Evolutionary conservation across 371 early-diverging fungal genomes (phyloP).

Genomic region (Rhizopus delemar): DNA sequence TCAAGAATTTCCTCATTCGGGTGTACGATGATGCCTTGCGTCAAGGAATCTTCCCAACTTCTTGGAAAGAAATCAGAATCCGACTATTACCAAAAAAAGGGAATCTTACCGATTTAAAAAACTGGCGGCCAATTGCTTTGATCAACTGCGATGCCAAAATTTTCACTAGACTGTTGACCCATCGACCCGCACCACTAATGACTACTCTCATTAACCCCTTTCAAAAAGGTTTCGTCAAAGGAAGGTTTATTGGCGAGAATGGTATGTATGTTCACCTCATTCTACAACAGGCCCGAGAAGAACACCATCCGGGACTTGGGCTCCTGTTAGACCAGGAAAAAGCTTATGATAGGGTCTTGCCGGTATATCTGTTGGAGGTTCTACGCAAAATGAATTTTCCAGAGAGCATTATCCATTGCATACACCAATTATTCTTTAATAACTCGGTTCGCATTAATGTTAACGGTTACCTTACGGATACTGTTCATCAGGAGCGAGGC

Average conservation of each 20-base stretch:
- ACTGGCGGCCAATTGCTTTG: conserved; percentile 30
- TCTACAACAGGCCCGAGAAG: conserved; percentile 9
- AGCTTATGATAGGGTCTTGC: conserved; percentile 25
- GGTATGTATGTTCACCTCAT: conserved; percentile 2
- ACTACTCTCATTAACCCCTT: conserved; percentile 1
- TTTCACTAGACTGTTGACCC: conserved; percentile 3
- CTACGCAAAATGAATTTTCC: conserved; percentile 14
- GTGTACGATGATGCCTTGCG: conserved; percentile 26
- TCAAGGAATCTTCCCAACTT: not conserved
- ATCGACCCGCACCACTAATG: not conserved
- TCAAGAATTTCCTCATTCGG: not conserved
- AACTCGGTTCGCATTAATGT: conserved; percentile 4
- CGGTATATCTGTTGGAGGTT: conserved; percentile 9
- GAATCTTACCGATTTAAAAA: conserved; percentile 11
- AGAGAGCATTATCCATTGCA: not conserved
- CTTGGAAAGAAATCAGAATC: conserved; percentile 16
- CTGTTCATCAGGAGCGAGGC: conserved; percentile 13
- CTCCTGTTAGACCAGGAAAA: conserved; percentile 29
- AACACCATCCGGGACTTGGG: not conserved
- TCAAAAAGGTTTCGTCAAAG: conserved; percentile 13
- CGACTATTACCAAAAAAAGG: conserved; percentile 19
- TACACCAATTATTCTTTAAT: conserved; percentile 8
- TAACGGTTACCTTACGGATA: conserved; percentile 9
- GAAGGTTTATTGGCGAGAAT: conserved; percentile 13
- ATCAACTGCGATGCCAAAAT: conserved; percentile 14